Percentiles rank a stretch among this genome's conserved stretches.
These are phyloP conservation scores for Globisporangium cystogenes DNA, from an alignment of 352 stramenopile species.

Conservation along the genomic window DNA sequence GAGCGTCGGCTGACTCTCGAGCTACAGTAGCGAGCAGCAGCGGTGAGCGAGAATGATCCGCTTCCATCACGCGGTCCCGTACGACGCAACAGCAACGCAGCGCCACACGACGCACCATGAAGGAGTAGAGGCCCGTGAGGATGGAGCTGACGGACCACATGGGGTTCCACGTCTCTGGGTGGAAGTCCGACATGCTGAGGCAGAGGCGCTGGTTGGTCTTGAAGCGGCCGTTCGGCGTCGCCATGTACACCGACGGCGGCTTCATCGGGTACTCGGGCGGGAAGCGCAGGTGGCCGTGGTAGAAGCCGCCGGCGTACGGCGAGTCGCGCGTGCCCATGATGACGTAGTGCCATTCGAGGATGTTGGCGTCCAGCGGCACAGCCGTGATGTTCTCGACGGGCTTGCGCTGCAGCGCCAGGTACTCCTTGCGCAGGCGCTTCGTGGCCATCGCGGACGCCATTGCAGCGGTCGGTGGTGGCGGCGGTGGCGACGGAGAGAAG, in stretches of 20 bases:
- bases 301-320: conserved; percentile 85
- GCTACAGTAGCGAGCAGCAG: too few species aligned
- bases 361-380: conserved; percentile 87
- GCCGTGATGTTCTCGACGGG: conserved; percentile 87
- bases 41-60: too few species aligned
- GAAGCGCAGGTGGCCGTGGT: conserved; percentile 91
- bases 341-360: conserved; percentile 96
- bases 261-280: conserved; percentile 93
- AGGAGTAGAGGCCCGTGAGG: conserved; percentile 93
- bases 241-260: conserved; percentile 92
- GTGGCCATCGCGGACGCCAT: conserved; percentile 80
- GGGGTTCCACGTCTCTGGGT: conserved; percentile 95
- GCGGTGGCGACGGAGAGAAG: too few species aligned
- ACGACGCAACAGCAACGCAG: too few species aligned
- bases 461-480: too few species aligned
- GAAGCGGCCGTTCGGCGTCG: conserved; percentile 93
- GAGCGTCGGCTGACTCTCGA: conserved; percentile 78
- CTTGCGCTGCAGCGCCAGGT: conserved; percentile 80
- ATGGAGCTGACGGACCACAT: conserved; percentile 95
- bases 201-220: conserved; percentile 90
- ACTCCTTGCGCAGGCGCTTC: conserved; percentile 90
- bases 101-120: conserved; percentile 71
- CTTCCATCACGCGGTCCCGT: not conserved
- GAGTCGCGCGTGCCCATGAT: conserved; percentile 58
- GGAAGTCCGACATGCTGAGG: conserved; percentile 94